These are phyloP conservation scores for Fennellomyces sp. DNA, from an alignment of 371 early-diverging fungal genomes.

Conservation along the genomic window DNA sequence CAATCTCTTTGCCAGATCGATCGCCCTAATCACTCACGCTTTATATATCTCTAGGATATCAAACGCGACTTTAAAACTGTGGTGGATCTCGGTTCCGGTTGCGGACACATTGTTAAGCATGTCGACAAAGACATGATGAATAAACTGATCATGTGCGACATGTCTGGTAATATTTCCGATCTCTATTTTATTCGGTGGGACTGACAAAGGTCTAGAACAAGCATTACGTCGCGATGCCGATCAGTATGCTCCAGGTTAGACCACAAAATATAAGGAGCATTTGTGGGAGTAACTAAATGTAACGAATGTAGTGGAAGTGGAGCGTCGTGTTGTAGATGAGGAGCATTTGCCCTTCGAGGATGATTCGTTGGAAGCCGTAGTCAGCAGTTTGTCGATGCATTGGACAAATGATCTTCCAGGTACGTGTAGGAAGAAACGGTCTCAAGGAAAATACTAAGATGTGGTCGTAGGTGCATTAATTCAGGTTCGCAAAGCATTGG, in stretches of 20 bases:
- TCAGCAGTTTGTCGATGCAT: conserved; percentile 87
- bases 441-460: not conserved
- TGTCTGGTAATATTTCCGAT: too few species aligned
- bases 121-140: conserved; percentile 81
- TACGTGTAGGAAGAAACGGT: conserved; percentile 3
- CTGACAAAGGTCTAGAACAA: conserved; percentile 51
- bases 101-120: conserved; percentile 86
- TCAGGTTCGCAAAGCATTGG: conserved; percentile 78
- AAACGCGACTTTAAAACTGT: conserved; percentile 83
- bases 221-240: conserved; percentile 72
- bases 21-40: not conserved
- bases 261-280: too few species aligned
- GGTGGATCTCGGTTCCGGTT: conserved; percentile 90
- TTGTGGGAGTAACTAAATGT: too few species aligned
- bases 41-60: conserved; percentile 52
- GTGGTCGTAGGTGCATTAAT: conserved; percentile 66
- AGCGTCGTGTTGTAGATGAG: conserved; percentile 83
- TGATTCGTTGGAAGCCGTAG: conserved; percentile 83
- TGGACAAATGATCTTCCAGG: conserved; percentile 97
- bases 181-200: not conserved
- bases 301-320: conserved; percentile 64
- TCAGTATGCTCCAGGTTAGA: conserved; percentile 64
- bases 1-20: too few species aligned
- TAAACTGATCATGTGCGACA: conserved; percentile 86
- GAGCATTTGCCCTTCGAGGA: conserved; percentile 80